These are phyloP conservation scores for Plenodomus lindquistii DNA, from an alignment of 2,329 filamentous ascomycete species.

Conservation along the genomic window DNA sequence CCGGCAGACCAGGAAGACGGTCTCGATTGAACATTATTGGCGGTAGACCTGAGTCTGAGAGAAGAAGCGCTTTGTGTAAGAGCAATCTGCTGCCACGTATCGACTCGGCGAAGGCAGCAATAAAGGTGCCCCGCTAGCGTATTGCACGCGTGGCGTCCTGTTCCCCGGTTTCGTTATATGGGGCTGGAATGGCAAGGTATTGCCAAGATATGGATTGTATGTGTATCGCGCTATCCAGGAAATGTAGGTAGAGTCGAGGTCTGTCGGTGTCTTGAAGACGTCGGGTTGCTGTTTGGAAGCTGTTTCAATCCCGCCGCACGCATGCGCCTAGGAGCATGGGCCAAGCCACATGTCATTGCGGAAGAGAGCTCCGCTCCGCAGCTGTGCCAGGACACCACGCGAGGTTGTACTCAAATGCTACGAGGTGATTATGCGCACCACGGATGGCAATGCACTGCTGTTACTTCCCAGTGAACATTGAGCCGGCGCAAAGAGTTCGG, in stretches of 20 bases:
- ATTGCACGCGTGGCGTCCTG: background rate
- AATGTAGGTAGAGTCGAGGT: background rate
- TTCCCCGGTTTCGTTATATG: background rate
- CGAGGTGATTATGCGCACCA: too few relatives aligned
- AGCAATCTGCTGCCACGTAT: slow-evolving; percentile 2
- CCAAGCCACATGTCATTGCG: slow-evolving; percentile 14
- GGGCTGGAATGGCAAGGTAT: background rate
- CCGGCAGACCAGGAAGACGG: slow-evolving; percentile 53
- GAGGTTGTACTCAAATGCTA: background rate
- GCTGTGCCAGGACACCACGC: slow-evolving; percentile 5
- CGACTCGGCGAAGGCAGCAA: slow-evolving; percentile 1
- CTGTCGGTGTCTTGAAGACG: background rate
- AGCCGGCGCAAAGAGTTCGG: too few relatives aligned
- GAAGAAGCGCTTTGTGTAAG: background rate
- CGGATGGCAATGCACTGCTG: too few relatives aligned
- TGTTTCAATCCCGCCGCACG: background rate
- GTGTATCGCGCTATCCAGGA: background rate
- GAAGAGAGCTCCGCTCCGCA: background rate
- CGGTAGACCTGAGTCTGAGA: background rate
- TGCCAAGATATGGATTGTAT: background rate
- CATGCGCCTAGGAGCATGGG: slow-evolving; percentile 4
- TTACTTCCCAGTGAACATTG: too few relatives aligned
- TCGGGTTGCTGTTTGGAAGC: slow-evolving; percentile 23
- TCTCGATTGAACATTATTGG: slow-evolving; percentile 61
- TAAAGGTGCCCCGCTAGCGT: background rate